Conservation (phyloP, 345 rosid species). For the Euphorbia tirucalli region DNA sequence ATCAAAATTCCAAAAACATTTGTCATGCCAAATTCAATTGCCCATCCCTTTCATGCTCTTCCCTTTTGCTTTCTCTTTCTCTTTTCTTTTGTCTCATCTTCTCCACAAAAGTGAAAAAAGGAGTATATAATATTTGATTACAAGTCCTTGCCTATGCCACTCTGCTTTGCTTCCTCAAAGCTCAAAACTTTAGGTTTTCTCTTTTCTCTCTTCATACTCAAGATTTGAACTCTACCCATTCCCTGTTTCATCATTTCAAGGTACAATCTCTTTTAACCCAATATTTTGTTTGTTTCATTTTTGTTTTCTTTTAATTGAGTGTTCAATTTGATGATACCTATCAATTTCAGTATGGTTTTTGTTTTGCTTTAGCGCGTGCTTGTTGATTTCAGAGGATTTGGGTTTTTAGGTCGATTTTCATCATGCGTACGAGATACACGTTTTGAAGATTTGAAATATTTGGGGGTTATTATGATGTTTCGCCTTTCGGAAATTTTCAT, state of each 20-base stretch:
- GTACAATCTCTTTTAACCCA: constrained; percentile 8
- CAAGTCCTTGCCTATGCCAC: background rate
- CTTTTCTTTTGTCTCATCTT: constrained; percentile 26
- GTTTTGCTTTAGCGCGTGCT: background rate
- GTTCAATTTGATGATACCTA: background rate
- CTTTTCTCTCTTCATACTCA: background rate
- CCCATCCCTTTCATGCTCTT: constrained; percentile 21
- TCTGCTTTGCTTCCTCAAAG: constrained; percentile 5
- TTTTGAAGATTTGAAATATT: constrained; percentile 1
- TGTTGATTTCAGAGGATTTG: constrained; percentile 1
- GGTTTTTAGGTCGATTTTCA: constrained; percentile 15
- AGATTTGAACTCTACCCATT: background rate
- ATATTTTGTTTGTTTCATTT: background rate
- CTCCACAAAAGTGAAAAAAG: constrained; percentile 16
- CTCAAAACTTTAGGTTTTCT: constrained; percentile 10
- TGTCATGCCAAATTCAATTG: constrained; percentile 1
- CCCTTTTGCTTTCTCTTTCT: constrained; percentile 14
- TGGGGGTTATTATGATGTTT: background rate
- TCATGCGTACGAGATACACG: background rate
- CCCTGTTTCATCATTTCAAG: constrained; percentile 18
- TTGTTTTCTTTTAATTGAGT: background rate
- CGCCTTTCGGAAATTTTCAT: background rate
- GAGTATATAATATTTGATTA: background rate
- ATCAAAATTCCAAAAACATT: constrained; percentile 5
- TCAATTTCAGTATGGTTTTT: background rate